Evolutionary conservation across 768 basidiomycete genomes (phyloP), one percentile per base, ranked within the genome.

Genomic region (Coprinopsis cinerea): DNA sequence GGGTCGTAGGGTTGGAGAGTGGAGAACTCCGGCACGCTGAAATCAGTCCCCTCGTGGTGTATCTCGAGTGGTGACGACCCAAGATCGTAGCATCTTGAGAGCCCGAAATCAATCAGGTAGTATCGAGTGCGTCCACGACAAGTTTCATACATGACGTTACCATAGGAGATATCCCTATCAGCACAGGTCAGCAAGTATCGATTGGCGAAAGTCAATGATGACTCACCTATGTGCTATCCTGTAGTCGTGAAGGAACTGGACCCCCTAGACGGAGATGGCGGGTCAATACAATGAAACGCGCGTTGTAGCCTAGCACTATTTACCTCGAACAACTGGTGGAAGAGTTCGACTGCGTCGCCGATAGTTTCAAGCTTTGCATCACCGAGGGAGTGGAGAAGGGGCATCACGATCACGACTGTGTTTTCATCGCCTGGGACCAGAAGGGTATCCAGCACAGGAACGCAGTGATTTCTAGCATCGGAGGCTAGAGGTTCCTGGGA

Each of bases 81-180:
- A 0, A 67, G 62, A 13, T 53, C 44, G 46, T 62, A 69, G 1
- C 30, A 58, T 1, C 60, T 49, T 0, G 71, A 67, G 1, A 69
- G 42, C 1, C 65, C 70, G 52, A 70, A 72, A 44, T 72, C 69
- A n/a, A 66, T 70, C 41, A 68, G 60, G 26, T 69, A 67, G 37
- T 69, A 71, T 41, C 57, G 64, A 1, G 60, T 61, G 56, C 0
- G 64, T 66, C 2, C 64, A 55, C 0, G 61, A 63, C n/a, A 55
- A 55, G 45, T 57, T 56, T 44, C 55, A 59, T 4, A 53, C 49
- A 10, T 23, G 27, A 44, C 54, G 37, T 18, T 25, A 59, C 6
- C 37, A 52, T 17, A 61, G 59, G 1, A 56, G 51, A 41, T 59
- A 15, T 32, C 30, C 15, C 30, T 32, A 32, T 32, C 9, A 32